Evolutionary conservation across 1,139 yeast species (phyloP).

Genomic region (Maudiozyma humilis): DNA sequence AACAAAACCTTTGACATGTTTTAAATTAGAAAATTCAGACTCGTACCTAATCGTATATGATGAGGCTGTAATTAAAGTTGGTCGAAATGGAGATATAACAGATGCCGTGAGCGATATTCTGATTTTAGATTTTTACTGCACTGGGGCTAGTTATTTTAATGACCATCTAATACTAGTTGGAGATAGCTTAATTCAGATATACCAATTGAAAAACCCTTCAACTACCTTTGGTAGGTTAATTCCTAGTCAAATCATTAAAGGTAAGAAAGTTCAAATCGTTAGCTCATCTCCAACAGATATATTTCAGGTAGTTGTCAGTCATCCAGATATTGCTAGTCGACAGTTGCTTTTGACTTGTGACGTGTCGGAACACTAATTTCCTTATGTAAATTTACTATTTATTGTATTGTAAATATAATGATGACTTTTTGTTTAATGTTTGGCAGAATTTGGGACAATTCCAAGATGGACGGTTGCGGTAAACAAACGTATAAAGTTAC

Average conservation of each 20-base stretch:
- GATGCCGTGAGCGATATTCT: conserved; percentile 44
- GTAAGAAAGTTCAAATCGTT: conserved; percentile 51
- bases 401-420: too few species aligned
- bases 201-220: conserved; percentile 39
- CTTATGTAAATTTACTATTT: background rate
- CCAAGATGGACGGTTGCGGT: background rate
- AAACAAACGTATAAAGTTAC: conserved; percentile 5
- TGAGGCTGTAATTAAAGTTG: conserved; percentile 63
- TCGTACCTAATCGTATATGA: conserved; percentile 61
- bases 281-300: conserved; percentile 36
- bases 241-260: conserved; percentile 65
- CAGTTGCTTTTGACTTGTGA: conserved; percentile 43
- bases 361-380: background rate
- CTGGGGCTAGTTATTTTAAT: conserved; percentile 45
- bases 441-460: background rate
- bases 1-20: conserved; percentile 56
- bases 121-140: conserved; percentile 56
- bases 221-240: conserved; percentile 27
- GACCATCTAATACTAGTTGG: conserved; percentile 58
- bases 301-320: conserved; percentile 53
- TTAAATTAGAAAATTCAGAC: conserved; percentile 37
- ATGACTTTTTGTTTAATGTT: background rate
- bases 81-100: conserved; percentile 56
- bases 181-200: conserved; percentile 64
- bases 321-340: conserved; percentile 57